These are phyloP conservation scores for Dictyostelium purpureum DNA, from an alignment of 78 protist genomes.

Conservation along the genomic window DNA sequence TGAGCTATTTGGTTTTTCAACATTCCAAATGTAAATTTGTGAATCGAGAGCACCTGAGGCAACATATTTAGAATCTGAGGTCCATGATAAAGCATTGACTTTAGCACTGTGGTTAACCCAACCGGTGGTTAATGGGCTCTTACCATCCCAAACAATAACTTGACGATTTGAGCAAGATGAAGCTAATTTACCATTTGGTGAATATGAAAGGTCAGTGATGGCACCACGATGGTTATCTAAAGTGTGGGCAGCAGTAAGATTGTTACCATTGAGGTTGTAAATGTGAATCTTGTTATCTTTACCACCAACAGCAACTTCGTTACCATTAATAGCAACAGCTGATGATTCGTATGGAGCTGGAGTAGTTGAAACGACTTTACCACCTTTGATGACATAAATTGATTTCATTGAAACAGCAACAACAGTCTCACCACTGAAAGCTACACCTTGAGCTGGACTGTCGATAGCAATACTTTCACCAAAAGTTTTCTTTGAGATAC, in stretches of 20 bases:
- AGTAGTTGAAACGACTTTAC: conserved; percentile 59
- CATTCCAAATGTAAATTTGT: conserved; percentile 85
- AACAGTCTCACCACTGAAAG: conserved; percentile 49
- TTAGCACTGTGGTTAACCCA: conserved; percentile 91
- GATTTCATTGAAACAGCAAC: conserved; percentile 67
- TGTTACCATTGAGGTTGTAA: conserved; percentile 77
- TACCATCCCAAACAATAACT: conserved; percentile 79
- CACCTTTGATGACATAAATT: conserved; percentile 73
- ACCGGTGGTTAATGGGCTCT: conserved; percentile 14
- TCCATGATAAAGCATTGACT: conserved; percentile 87
- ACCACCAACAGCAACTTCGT: conserved; percentile 82
- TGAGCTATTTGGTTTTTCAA: conserved; percentile 26
- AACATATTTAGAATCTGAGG: conserved; percentile 69
- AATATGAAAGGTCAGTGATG: conserved; percentile 75
- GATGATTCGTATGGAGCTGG: conserved; percentile 65
- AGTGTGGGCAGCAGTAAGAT: conserved; percentile 8
- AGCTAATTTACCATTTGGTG: conserved; percentile 91
- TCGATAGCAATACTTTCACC: conserved; percentile 61
- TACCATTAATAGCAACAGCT: conserved; percentile 55
- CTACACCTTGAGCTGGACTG: conserved; percentile 59
- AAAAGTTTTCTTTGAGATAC: conserved; percentile 22
- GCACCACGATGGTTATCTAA: conserved; percentile 80
- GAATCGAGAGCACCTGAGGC: conserved; percentile 87
- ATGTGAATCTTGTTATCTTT: conserved; percentile 75
- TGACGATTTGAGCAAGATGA: conserved; percentile 82